phyloP scores from a whole-genome alignment of 1,284 basidiomycete species.

The Porodaedalea pini region DNA sequence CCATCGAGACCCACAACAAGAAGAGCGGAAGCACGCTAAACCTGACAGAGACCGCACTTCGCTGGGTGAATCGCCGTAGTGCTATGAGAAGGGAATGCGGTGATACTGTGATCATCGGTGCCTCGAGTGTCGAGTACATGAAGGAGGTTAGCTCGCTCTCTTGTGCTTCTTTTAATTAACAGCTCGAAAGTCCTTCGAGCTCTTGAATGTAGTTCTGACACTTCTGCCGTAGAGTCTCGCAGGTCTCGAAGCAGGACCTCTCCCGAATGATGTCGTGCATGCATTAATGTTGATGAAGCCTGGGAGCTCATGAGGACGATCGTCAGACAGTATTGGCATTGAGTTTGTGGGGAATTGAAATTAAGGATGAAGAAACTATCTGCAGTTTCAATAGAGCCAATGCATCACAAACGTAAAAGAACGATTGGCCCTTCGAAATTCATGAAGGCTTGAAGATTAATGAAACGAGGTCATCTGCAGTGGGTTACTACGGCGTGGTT shows the following conservation, averaged over 20 bases:
- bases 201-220: no score
- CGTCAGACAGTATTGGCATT: conserved; percentile 21
- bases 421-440: no score
- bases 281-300: conserved; percentile 27
- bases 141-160: conserved; percentile 20
- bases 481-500: no score
- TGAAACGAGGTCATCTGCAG: no score
- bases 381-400: no score
- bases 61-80: conserved; percentile 31
- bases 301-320: conserved; percentile 24
- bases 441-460: no score
- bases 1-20: conserved; percentile 20
- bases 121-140: conserved; percentile 26
- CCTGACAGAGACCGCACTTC: conserved; percentile 22
- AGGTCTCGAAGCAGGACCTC: conserved; percentile 31
- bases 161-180: not conserved
- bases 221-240: conserved; percentile 23
- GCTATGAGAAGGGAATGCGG: conserved; percentile 26
- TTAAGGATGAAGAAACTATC: not conserved
- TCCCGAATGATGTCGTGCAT: conserved; percentile 22
- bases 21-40: conserved; percentile 23
- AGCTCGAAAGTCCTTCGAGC: not conserved
- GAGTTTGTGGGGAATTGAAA: conserved; percentile 16
- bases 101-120: conserved; percentile 31
- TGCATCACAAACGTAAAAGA: no score